phyloP scores from a whole-genome alignment of 805 yeast genomes.

The Peterozyma toletana region DNA sequence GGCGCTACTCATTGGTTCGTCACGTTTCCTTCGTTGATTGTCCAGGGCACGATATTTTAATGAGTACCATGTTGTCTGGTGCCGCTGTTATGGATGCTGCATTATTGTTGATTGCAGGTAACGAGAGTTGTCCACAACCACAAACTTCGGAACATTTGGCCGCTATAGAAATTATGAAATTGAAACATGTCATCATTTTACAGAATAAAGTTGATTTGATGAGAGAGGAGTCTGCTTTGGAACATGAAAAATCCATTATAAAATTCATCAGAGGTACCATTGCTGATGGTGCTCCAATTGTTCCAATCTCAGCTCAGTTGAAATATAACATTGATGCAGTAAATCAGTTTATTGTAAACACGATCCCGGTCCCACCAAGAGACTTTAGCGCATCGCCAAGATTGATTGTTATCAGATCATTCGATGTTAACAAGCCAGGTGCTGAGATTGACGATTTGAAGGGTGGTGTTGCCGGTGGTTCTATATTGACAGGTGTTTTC shows the following conservation, averaged over 20 bases:
- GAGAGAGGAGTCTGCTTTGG: slow-evolving; percentile 95
- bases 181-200: slow-evolving; percentile 90
- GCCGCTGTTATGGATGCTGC: slow-evolving; percentile 99
- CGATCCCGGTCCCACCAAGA: slow-evolving; percentile 93
- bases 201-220: slow-evolving; percentile 98
- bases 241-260: slow-evolving; percentile 88
- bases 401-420: slow-evolving; percentile 94
- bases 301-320: slow-evolving; percentile 97
- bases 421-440: slow-evolving; percentile 99
- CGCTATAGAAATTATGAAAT: slow-evolving; percentile 98
- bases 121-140: slow-evolving; percentile 99
- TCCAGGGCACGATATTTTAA: slow-evolving; percentile 99
- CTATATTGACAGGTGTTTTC: slow-evolving; percentile 94
- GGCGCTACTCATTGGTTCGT: slow-evolving; percentile 84
- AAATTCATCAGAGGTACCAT: slow-evolving; percentile 95
- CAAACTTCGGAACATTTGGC: slow-evolving; percentile 99
- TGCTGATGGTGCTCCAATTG: slow-evolving; percentile 98
- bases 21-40: slow-evolving; percentile 98
- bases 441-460: slow-evolving; percentile 92
- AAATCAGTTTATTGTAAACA: slow-evolving; percentile 90
- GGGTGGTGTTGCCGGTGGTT: slow-evolving; percentile 99
- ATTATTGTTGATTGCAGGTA: slow-evolving; percentile 89
- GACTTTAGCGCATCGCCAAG: slow-evolving; percentile 93
- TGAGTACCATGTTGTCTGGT: slow-evolving; percentile 99
- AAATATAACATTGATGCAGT: slow-evolving; percentile 98